Evolutionary conservation across 352 stramenopile genomes (phyloP).

Genomic region (Globisporangium splendens): DNA sequence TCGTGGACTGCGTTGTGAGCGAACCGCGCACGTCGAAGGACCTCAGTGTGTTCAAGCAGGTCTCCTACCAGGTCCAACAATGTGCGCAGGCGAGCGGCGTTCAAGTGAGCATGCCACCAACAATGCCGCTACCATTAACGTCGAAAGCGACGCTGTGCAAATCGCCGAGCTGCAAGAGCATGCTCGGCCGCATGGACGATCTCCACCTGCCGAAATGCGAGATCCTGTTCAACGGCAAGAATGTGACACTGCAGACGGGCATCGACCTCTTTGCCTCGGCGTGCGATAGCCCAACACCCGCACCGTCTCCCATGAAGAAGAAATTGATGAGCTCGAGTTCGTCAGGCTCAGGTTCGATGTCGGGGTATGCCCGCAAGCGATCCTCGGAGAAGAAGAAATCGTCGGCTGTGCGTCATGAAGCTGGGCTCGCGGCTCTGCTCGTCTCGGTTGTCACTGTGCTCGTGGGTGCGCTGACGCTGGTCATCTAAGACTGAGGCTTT

Average conservation of each 20-base stretch:
- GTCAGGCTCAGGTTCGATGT: not conserved
- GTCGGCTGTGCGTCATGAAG: not conserved
- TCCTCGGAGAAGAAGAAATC: not conserved
- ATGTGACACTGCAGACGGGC: constrained; percentile 47
- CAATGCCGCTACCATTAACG: constrained; percentile 18
- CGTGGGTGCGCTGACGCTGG: not conserved
- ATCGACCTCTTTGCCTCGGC: constrained; percentile 42
- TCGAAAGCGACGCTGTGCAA: constrained; percentile 37
- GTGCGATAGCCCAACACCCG: constrained; percentile 30
- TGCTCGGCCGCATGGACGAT: constrained; percentile 58
- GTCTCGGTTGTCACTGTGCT: not conserved
- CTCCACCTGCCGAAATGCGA: constrained; percentile 54
- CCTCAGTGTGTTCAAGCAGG: constrained; percentile 43
- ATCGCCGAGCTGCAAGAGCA: constrained; percentile 36
- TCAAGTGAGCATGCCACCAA: constrained; percentile 37
- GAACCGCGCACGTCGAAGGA: constrained; percentile 34
- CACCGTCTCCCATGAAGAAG: constrained; percentile 39
- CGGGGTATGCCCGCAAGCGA: not conserved
- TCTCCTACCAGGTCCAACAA: constrained; percentile 28
- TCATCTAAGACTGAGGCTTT: too few species aligned
- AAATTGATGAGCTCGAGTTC: constrained; percentile 17
- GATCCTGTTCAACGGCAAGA: constrained; percentile 34
- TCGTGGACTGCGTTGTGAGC: not conserved
- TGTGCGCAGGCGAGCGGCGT: constrained; percentile 38
- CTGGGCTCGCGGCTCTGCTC: not conserved